Evolutionary conservation across 2,329 filamentous ascomycete species (phyloP), one percentile per base, ranked within the genome.

Genomic region (Apiospora hydei): DNA sequence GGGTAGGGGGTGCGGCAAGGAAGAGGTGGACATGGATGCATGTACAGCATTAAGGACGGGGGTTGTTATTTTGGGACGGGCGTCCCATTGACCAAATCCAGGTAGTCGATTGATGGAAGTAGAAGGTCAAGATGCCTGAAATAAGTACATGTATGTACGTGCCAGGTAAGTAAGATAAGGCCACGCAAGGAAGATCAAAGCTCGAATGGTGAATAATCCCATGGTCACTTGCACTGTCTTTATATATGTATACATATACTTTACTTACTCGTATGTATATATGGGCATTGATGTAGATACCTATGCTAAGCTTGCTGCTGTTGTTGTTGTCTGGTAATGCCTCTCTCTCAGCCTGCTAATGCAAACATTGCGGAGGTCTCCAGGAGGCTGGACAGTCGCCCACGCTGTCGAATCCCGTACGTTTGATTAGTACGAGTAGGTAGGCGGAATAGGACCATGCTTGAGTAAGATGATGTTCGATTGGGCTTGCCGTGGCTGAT

Each of bases 1-100:
- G 43, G 66, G 41, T 68, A 68, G 34, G 41, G 44, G 66, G 66
- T 47, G 57, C 57, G 57, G 57, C 57, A 64, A 64, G 57, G 57
- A 64, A 61, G 57, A 64, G 30, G 53, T 61, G 53, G 53, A 8
- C 30, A 38, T 64, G 57, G 57, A 41, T 34, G 30, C 57, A 64
- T 41, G 57, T 64, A 64, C 57, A 64, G 34, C 57, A 64, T 41
- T 38, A 38, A 38, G 16, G 30, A 24, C 18, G 57, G 57, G 57
- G 57, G 34, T 6, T 21, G n/a, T 41, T 64, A 41, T 64, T 41
- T 41, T 64, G n/a, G 57, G 57, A 41, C 21, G 30, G 34, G n/a
- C 57, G n/a, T 64, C 57, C 57, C 57, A 38, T 64, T 64, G 57
- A 41, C 34, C 57, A 64, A 64, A 41, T 64, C 13, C 34, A 41